Evolutionary conservation across 2,329 filamentous ascomycete species (phyloP), one percentile per base, ranked within the genome.

Genomic region (Ascochyta pisi): DNA sequence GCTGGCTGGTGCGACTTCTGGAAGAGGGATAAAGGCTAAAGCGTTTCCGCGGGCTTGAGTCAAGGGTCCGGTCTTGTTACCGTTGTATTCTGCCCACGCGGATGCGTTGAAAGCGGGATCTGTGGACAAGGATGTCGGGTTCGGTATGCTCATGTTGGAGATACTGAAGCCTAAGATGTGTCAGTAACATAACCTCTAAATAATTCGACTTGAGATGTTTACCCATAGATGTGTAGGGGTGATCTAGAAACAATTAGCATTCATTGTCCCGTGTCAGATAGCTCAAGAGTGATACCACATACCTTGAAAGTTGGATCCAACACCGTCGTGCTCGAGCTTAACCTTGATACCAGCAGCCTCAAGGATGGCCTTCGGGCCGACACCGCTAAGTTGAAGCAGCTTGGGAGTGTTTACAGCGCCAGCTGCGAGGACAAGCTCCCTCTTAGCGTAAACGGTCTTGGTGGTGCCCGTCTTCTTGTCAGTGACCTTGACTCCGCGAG

Each of bases 371-470:
- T 58, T 67, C 12, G 70, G 70, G 4, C 73, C 73, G 12, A 74
- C 63, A 6, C 71, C 72, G 37, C 68, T 71, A 13, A 67, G 58
- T 23, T 73, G 69, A 8, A 75, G 16, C 86, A 79, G 19, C 86
- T 74, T 70, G 83, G 84, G 2, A 82, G 86, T 7, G 83, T 86
- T 64, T 82, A 80, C 26, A 84, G 68, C 74, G 24, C 79, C 82
- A 2, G 86, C 86, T 1, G 84, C 84, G 1, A 89, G 67, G 16
- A 89, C 78, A 5, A 89, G 79, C 62, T 89, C 86, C 29, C 68
- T 66, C 38, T 60, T 69, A 4, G 68, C 70, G 42, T 67, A 67
- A 1, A 67, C 61, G 8, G 56, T 66, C 16, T 43, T 60, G 6
- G 60, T 60, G 7, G 42, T 43, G n/a, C 54, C 55, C 5, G 57